Evolutionary conservation across 1,284 basidiomycete genomes (phyloP), one percentile per base, ranked within the genome.

Genomic region (Austroboletus niveus): DNA sequence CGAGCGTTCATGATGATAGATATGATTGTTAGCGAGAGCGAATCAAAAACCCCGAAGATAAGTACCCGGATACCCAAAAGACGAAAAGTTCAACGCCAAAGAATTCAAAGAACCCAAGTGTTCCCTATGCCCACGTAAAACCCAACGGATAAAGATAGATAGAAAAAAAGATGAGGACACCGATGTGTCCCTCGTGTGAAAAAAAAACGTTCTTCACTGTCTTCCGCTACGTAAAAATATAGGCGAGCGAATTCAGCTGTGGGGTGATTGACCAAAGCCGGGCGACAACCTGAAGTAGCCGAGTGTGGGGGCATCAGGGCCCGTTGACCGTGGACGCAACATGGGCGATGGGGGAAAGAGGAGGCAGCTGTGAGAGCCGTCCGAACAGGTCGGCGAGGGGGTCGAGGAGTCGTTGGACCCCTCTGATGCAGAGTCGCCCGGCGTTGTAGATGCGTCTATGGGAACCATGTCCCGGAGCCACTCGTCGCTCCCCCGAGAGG

Each of bases 401-500:
- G 54, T 54, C 27, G 49, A 40, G 10, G 43, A n/a, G 31, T 52
- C 54, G 41, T 51, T 46, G 5, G 56, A 56, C 32, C 27, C 31
- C 42, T 58, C 58, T 24, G 60, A 57, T 55, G 24, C 55, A 1
- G 53, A 2, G 39, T 68, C 56, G 29, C 22, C 42, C 14, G 64
- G 57, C 0, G 41, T 46, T 1, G 8, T 15, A 4, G 5, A 12
- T 4, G 49, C 38, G 52, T 56, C 54, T 1, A 78, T 34, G 14
- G 82, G 82, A 0, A 84, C 70, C 52, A 80, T 83, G 69, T 85
- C 82, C 60, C 77, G 72, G 47, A 85, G 70, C 82, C 82, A 85
- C 52, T 72, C 69, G 56, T 85, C 77, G 56, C 82, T 78, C 54
- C 71, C 72, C 43, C 75, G 69, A 47, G 71, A 76, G 14, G 80